phyloP scores from a whole-genome alignment of 768 basidiomycete genomes.

The Leccinum boreale region DNA sequence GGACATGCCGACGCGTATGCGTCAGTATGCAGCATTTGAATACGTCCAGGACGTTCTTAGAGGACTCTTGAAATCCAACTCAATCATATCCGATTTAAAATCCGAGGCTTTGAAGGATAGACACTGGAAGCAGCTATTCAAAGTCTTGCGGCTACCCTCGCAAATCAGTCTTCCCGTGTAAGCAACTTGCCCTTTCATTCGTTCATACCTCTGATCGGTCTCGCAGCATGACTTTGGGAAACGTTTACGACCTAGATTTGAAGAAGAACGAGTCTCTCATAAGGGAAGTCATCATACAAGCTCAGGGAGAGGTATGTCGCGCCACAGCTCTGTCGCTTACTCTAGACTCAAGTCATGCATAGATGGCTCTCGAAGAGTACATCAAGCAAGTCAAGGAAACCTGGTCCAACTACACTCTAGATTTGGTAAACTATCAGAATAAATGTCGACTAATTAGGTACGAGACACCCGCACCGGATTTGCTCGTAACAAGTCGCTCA shows the following conservation, averaged over 20 bases:
- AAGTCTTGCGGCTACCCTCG: conserved; percentile 70
- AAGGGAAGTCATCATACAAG: conserved; percentile 94
- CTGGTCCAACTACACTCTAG: conserved; percentile 94
- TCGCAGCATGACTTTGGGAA: conserved; percentile 85
- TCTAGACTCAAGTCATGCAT: conserved; percentile 18
- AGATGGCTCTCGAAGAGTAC: conserved; percentile 96
- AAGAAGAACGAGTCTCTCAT: conserved; percentile 89
- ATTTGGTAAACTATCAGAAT: conserved; percentile 97
- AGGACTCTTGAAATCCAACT: conserved; percentile 84
- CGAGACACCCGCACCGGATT: conserved; percentile 4
- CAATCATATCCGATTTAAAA: conserved; percentile 89
- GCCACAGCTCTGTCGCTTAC: conserved; percentile 5
- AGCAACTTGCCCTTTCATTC: conserved; percentile 25
- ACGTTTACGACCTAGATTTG: conserved; percentile 95
- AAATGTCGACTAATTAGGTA: conserved; percentile 94
- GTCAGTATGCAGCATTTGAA: conserved; percentile 98
- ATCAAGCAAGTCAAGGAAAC: conserved; percentile 95
- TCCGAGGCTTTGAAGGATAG: conserved; percentile 96
- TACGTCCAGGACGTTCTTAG: conserved; percentile 92
- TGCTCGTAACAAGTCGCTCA: conserved; percentile 1
- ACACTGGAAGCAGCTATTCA: conserved; percentile 98
- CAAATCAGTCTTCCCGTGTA: conserved; percentile 76
- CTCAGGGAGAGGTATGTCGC: conserved; percentile 82
- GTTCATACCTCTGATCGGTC: conserved; percentile 3
- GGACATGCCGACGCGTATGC: conserved; percentile 99